Conservation (phyloP, 768 basidiomycete species). For the Gyrodon lividus region DNA sequence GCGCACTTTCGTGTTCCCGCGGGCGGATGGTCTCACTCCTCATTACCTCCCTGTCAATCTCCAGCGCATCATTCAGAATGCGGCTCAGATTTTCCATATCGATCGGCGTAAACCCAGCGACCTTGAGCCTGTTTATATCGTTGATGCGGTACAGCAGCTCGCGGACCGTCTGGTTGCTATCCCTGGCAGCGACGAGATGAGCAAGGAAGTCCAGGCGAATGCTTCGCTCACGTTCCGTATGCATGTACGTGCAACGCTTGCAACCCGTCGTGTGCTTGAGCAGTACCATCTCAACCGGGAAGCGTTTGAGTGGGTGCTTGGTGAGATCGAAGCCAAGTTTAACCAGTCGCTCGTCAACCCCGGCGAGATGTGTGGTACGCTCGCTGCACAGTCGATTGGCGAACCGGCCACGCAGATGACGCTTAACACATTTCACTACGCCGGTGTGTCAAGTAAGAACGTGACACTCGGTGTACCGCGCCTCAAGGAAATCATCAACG, state of each 20-base stretch:
- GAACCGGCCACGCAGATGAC: conserved; percentile 99
- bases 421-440: conserved; percentile 99
- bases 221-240: conserved; percentile 92
- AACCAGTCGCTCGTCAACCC: conserved; percentile 90
- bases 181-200: conserved; percentile 79
- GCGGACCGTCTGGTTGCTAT: conserved; percentile 78
- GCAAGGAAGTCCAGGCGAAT: conserved; percentile 78
- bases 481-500: conserved; percentile 98
- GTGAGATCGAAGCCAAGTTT: conserved; percentile 95
- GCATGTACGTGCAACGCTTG: conserved; percentile 88
- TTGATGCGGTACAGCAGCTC: conserved; percentile 76
- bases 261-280: conserved; percentile 84
- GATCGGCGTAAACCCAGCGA: conserved; percentile 92
- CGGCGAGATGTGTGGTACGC: conserved; percentile 98
- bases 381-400: conserved; percentile 98
- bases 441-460: conserved; percentile 99
- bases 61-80: conserved; percentile 92
- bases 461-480: conserved; percentile 99
- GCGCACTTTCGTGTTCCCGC: conserved; percentile 82
- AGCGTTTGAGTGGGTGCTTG: conserved; percentile 96
- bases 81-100: conserved; percentile 95
- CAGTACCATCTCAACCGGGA: conserved; percentile 84
- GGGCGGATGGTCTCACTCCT: conserved; percentile 62
- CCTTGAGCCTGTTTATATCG: conserved; percentile 83
- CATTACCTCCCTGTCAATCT: conserved; percentile 96